Evolutionary conservation across 768 basidiomycete species (phyloP), one percentile per base, ranked within the genome.

Genomic region (Trametes villosa): DNA sequence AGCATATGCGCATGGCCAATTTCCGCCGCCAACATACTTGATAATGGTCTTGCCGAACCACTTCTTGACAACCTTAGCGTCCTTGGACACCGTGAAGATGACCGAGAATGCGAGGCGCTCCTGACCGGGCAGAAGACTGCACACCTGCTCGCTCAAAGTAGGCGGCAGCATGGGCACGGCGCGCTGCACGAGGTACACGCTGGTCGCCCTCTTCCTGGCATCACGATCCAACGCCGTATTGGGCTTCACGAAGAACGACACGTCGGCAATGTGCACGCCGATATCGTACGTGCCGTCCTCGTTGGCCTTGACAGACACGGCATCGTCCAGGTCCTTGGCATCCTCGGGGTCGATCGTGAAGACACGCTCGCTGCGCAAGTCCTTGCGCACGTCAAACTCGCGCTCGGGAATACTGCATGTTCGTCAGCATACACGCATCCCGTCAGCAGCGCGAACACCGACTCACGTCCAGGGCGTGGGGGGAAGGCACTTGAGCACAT

Each of bases 171-270:
- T 99, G 2, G 96, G 96, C 13, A 98, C 96, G 22, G 90, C 87
- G 55, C 96, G 87, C 73, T 99, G 97, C 27, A 98, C 87, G 44
- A 99, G 89, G 71, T 98, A 98, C 47, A 99, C 97, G 68, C 92
- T 95, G 2, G 95, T 98, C 27, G 96, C 97, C 60, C 96, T 84
- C 76, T 98, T 98, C 65, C 96, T 88, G 40, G 97, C 97, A 76
- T 99, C 97, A 24, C 97, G 92, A 70, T 99, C 97, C 67, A 99
- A 79, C n/a, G 97, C 92, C 12, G 96, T 97, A 72, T 94, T 95
- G 24, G 93, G 89, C 75, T 92, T 93, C 68, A 93, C 88, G 75
- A 98, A 98, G 79, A 89, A 90, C 2, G 96, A 94, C 7, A 98
- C 96, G 74, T 99, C 97, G 12, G 96, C 91, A 63, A 99, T 86